Evolutionary conservation across 495 filamentous ascomycete species (phyloP), one percentile per base, ranked within the genome.

Genomic region (Podospora pseudopauciseta): DNA sequence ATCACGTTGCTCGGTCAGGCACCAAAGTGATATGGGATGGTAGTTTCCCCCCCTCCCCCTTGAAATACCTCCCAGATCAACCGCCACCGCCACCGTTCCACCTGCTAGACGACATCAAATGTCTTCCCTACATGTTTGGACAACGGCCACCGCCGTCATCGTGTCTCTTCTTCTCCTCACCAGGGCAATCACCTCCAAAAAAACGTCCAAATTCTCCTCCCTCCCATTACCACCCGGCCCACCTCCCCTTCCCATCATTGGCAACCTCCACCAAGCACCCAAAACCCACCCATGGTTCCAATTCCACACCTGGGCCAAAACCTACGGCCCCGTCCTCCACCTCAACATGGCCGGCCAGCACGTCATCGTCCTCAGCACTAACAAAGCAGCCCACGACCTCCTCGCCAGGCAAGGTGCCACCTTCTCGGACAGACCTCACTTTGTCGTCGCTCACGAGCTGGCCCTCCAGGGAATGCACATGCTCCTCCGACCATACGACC

Each of bases 221-320:
- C 26, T 61, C 15, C 59, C 59, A 0, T 70, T 86, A 71, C 87
- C 87, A 18, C 86, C 87, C 1, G 87, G 87, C 44, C 87, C 87
- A 1, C 77, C 74, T 28, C 81, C 85, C 39, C 71, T 85, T 0
- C 85, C 84, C 0, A 76, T 89, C 60, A 72, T 89, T 26, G 87
- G 87, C 44, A 89, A 89, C 79, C 77, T 84, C 28, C 80, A 81
- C 70, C 81, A 85, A 72, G 71, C 86, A 19, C 82, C 85, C 58
- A 80, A 78, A 34, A 75, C 73, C 34, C 77, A 80, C 60, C 80
- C 79, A 55, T 89, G 86, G 86, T 75, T 82, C 26, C 80, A 84
- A 59, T 85, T 86, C 72, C 75, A 76, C 18, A 63, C 77, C 69
- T 83, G 80, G 81, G 77, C 74, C 62, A 74, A 79, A 65, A 66